phyloP scores from a whole-genome alignment of 1,284 basidiomycete species.

The Jaminaea rosea region DNA sequence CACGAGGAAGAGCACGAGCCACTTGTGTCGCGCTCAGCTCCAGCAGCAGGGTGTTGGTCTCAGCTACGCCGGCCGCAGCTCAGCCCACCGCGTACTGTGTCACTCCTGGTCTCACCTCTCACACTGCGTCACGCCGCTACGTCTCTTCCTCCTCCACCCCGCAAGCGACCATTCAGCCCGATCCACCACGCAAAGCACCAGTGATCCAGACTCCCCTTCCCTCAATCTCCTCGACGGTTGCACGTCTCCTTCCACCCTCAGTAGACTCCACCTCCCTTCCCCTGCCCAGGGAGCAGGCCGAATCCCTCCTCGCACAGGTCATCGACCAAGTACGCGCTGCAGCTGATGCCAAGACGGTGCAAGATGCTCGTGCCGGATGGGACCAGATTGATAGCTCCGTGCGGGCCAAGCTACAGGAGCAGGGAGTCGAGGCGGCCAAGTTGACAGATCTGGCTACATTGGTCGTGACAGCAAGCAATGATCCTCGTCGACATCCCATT shows the following conservation, averaged over 20 bases:
- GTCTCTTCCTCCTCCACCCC: no score
- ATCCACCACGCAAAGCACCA: background rate
- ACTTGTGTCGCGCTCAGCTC: no score
- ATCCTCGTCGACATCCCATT: conserved; percentile 9
- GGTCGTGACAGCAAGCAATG: background rate
- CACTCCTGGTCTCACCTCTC: no score
- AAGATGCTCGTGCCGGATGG: background rate
- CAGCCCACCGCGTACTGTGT: no score
- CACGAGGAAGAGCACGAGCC: no score
- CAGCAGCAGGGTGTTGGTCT: no score
- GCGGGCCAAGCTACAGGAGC: background rate
- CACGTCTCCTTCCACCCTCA: background rate
- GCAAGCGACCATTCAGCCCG: no score
- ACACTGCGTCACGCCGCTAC: no score
- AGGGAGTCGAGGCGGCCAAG: background rate
- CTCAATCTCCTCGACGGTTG: background rate
- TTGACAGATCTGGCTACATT: conserved; percentile 3
- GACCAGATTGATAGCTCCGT: background rate
- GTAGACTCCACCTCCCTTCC: background rate
- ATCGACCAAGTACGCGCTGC: background rate
- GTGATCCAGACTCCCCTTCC: background rate
- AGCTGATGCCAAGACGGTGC: background rate
- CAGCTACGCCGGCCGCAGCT: no score
- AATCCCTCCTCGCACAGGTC: background rate
- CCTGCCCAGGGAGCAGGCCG: background rate